Percentiles rank a stretch among this genome's conserved stretches.
These are phyloP conservation scores for Adansonia grandidieri DNA, from an alignment of 441 rosid genomes.

Conservation along the genomic window DNA sequence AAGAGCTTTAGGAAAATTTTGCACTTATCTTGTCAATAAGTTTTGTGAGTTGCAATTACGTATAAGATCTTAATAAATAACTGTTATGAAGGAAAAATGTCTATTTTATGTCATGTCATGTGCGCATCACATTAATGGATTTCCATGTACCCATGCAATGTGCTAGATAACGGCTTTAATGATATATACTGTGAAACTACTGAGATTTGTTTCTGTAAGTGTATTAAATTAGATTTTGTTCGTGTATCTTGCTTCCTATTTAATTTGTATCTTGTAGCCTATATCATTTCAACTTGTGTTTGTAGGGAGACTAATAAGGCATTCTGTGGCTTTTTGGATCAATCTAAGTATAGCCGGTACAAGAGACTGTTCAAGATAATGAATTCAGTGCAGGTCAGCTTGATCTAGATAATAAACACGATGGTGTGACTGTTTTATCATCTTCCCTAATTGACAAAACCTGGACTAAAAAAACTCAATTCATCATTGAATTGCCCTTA, in stretches of 20 bases:
- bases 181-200: neutral
- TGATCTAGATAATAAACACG: slow-evolving; percentile 34
- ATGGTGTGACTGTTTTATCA: slow-evolving; percentile 24
- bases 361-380: slow-evolving; percentile 38
- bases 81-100: neutral
- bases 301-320: slow-evolving; percentile 89
- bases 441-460: neutral
- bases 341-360: slow-evolving; percentile 45
- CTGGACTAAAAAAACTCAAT: neutral
- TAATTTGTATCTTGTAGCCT: neutral
- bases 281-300: slow-evolving; percentile 30
- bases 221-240: neutral
- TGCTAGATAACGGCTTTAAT: neutral
- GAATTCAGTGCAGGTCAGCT: slow-evolving; percentile 35
- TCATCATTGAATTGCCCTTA: neutral
- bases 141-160: neutral
- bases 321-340: slow-evolving; percentile 77
- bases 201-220: neutral
- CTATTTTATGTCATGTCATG: neutral
- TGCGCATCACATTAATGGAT: neutral
- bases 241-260: neutral
- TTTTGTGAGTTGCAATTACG: slow-evolving; percentile 10
- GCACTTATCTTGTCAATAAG: slow-evolving; percentile 7
- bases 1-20: slow-evolving; percentile 14
- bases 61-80: slow-evolving; percentile 10